Evolutionary conservation across 2,329 filamentous ascomycete genomes (phyloP), one percentile per base, ranked within the genome.

Genomic region (Aureobasidium sp.): DNA sequence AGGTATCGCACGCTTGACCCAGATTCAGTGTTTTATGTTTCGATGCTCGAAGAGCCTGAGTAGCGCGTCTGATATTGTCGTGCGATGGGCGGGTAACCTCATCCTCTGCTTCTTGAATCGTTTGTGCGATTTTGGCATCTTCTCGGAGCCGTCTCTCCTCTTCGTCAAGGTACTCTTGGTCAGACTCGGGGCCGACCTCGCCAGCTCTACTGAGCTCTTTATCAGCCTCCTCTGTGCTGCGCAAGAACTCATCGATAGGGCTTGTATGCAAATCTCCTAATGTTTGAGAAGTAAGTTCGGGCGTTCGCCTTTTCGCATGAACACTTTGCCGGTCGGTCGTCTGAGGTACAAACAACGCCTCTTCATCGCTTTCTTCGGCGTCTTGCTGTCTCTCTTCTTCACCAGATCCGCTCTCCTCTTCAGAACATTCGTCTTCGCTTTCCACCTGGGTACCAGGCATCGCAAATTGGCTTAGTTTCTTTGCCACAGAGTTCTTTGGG

Each of bases 1-100:
- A 66, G 1, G 62, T 67, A 11, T 65, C 57, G 5, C 69, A 48
- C 36, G 49, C 16, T 66, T 80, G 79, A 61, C 79, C 74, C 1
- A 87, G 74, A 32, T 81, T 77, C 5, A 83, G 69, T 1, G 84
- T 88, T 6, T 80, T 77, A 64, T 85, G 79, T 68, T 86, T 88
- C 61, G 81, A 80, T 66, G 73, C 78, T 68, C 83, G 86, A 37
- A 87, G 72, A 13, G 85, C 78, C 58, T 79, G 77, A 5, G 70
- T 73, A 7, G 76, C 77, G 13, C 78, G 75, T 64, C 74, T 78
- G 5, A 78, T 54, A 55, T 76, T 78, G 60, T 74, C 67, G 6
- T 76, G 71, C 2, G 73, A 75, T 8, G 78, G 77, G 41, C 71
- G 68, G n/a, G 75, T 71, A 59, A 76, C 71, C 32, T 70, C 69